A percentile compares a stretch with the other conserved stretches of the same genome.
These are phyloP conservation scores for Cinnamomum micranthum DNA, from an alignment of 164 flowering plant species.

Conservation along the genomic window DNA sequence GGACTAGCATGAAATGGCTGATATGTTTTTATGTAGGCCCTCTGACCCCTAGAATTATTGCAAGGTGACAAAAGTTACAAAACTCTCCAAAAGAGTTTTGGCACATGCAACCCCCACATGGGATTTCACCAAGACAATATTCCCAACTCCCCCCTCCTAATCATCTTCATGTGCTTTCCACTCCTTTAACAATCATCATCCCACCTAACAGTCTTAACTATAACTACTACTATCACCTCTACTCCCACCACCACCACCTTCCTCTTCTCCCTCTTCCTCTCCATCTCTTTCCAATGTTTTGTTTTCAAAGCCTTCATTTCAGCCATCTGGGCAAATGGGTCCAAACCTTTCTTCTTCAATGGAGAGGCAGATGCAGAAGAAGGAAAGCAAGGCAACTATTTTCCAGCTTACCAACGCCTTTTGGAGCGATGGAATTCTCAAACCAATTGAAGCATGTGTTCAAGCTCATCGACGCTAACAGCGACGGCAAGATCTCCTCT, in stretches of 20 bases:
- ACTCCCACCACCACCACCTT: neutral
- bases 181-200: slow-evolving; percentile 7
- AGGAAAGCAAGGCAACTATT: slow-evolving; percentile 21
- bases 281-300: slow-evolving; percentile 17
- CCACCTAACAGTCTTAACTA: neutral
- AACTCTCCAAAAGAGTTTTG: neutral
- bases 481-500: slow-evolving; percentile 64
- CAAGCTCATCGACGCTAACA: slow-evolving; percentile 56
- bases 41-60: slow-evolving; percentile 23
- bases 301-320: slow-evolving; percentile 20
- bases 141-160: slow-evolving; percentile 5
- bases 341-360: slow-evolving; percentile 14
- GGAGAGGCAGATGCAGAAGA: slow-evolving; percentile 12
- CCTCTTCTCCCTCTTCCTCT: neutral
- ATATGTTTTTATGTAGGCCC: slow-evolving; percentile 5
- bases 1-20: neutral
- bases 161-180: slow-evolving; percentile 7
- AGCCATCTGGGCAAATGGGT: slow-evolving; percentile 19
- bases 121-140: slow-evolving; percentile 19
- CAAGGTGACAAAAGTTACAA: slow-evolving; percentile 21
- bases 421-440: slow-evolving; percentile 41
- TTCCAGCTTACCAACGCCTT: slow-evolving; percentile 30
- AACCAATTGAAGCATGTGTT: slow-evolving; percentile 56
- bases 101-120: slow-evolving; percentile 25
- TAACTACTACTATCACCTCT: neutral